phyloP scores from a whole-genome alignment of 108 stramenopile species.

The Conticribra guillardii region DNA sequence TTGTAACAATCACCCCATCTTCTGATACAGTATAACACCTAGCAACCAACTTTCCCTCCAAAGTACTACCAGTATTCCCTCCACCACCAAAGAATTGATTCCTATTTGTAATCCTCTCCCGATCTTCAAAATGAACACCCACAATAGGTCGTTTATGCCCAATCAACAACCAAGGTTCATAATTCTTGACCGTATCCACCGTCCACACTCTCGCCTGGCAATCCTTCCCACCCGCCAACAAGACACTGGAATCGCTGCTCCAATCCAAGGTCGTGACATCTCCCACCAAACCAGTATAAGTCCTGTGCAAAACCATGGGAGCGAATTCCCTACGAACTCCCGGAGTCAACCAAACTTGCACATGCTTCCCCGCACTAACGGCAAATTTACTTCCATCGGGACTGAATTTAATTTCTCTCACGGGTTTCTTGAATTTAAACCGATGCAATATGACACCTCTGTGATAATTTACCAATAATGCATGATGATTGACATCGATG shows the following conservation, averaged over 20 bases:
- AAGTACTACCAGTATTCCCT: slow-evolving; percentile 41
- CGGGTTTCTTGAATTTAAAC: slow-evolving; percentile 90
- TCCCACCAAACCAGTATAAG: slow-evolving; percentile 89
- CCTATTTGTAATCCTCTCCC: slow-evolving; percentile 41
- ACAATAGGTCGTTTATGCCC: slow-evolving; percentile 85
- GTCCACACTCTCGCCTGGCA: slow-evolving; percentile 91
- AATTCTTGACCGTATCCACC: slow-evolving; percentile 77
- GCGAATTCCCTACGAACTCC: slow-evolving; percentile 88
- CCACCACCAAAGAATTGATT: slow-evolving; percentile 40
- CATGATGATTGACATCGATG: slow-evolving; percentile 83
- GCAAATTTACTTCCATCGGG: slow-evolving; percentile 91
- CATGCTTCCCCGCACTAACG: slow-evolving; percentile 88
- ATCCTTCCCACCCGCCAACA: slow-evolving; percentile 86
- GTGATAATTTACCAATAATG: slow-evolving; percentile 77
- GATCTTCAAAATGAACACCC: slow-evolving; percentile 72
- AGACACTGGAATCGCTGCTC: slow-evolving; percentile 86
- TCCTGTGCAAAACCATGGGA: slow-evolving; percentile 89
- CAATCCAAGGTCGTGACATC: slow-evolving; percentile 87
- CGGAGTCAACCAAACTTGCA: slow-evolving; percentile 95
- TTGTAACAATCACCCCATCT: slow-evolving; percentile 93
- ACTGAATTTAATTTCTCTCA: slow-evolving; percentile 83
- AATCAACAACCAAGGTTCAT: slow-evolving; percentile 79
- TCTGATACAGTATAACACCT: slow-evolving; percentile 81
- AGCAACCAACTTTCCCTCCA: slow-evolving; percentile 49
- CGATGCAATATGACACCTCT: slow-evolving; percentile 93